Evolutionary conservation across 164 flowering plant species (phyloP), one percentile per base, ranked within the genome.

Genomic region (Echeveria elegans): DNA sequence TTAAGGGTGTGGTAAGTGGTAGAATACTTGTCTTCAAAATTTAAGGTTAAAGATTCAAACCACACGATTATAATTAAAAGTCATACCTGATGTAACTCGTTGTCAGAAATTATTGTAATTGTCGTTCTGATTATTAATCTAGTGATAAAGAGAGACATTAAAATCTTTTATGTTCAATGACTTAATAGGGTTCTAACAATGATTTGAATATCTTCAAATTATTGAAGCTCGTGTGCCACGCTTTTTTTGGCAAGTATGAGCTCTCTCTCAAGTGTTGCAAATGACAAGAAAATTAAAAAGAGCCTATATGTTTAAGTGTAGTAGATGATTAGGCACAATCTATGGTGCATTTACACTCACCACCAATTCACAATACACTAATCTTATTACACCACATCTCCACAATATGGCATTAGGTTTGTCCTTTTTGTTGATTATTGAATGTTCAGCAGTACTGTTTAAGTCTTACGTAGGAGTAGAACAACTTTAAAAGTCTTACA

Each of bases 181-280:
- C n/a, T n/a, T n/a, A n/a, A 43, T 14, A 43, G 16, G 47, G 15
- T 18, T 43, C 37, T 5, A 41, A 10, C 56, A 19, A 10, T 5
- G 56, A 24, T 48, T 48, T 21, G 24, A 48, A 48, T 5, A 48
- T 48, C 56, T n/a, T 1, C 23, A n/a, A 48, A 19, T 10, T 48
- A 14, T n/a, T n/a, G n/a, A 48, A 48, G 26, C 23, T 48, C 56
- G n/a, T n/a, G 24, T n/a, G 56, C 24, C 56, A 48, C 56, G n/a
- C 56, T 48, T 48, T 48, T 48, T 48, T 6, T 48, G 23, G 24
- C 19, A 48, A 48, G 53, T 48, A 48, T n/a, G n/a, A n/a, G n/a
- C n/a, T n/a, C n/a, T 48, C 53, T 48, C 53, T n/a, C 53, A 48
- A n/a, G n/a, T 21, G 53, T 48, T 48, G 5, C 53, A 48, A 48